These are phyloP conservation scores for Eucalyptus curtisii DNA, from an alignment of 345 rosid species.

Conservation along the genomic window DNA sequence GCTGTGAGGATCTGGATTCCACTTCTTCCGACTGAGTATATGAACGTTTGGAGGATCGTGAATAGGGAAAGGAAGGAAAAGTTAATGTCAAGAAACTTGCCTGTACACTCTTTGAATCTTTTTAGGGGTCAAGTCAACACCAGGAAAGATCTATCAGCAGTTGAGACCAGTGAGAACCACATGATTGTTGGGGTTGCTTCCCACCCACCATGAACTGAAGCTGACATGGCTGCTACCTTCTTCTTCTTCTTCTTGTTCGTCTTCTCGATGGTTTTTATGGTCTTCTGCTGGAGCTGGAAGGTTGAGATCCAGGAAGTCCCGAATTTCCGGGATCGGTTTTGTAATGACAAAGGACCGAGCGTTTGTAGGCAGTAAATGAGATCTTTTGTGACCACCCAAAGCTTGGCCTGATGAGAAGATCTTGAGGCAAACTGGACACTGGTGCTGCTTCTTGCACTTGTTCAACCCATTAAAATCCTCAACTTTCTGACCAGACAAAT, in stretches of 20 bases:
- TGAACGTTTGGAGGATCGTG: not conserved
- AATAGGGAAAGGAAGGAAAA: not conserved
- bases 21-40: not conserved
- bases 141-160: not conserved
- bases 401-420: conserved; percentile 80
- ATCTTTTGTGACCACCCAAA: conserved; percentile 79
- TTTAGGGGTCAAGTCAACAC: not conserved
- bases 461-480: not conserved
- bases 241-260: not conserved
- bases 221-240: conserved; percentile 13
- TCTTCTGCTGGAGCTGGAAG: conserved; percentile 47
- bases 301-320: conserved; percentile 37
- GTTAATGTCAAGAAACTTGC: not conserved
- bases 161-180: conserved; percentile 18
- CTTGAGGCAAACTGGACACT: conserved; percentile 52
- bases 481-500: not conserved
- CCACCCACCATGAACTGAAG: conserved; percentile 43
- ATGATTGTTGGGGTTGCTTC: conserved; percentile 14
- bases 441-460: conserved; percentile 21
- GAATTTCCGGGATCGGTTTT: conserved; percentile 1
- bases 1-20: not conserved
- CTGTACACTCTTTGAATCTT: not conserved
- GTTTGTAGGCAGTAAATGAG: conserved; percentile 22
- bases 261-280: not conserved
- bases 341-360: not conserved